Evolutionary conservation across 2,329 filamentous ascomycete species (phyloP), one percentile per base, ranked within the genome.

Genomic region (Penicillium sp.): DNA sequence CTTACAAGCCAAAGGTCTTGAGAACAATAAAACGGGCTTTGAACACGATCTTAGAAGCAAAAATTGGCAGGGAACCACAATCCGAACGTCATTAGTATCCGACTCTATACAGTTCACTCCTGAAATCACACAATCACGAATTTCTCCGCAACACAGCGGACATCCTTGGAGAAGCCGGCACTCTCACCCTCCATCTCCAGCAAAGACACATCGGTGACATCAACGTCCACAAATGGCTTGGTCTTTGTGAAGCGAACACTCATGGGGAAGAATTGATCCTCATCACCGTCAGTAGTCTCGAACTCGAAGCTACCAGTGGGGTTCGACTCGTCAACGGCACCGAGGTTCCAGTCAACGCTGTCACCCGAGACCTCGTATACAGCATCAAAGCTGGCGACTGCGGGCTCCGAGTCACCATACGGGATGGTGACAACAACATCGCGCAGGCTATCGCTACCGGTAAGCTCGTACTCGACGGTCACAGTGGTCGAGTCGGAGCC

Each of bases 251-350:
- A 99, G 52, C 87, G 84, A 57, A 97, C 87, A 51, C 85, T 88
- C 92, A 99, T 97, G 1, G 94, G 94, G 86, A 99, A 99, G 79
- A 97, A 97, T 67, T 97, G 92, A 54, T 90, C 88, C 71, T 97
- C 94, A 65, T 93, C 90, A 53, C 86, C 85, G 63, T 92, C 90
- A 11, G 90, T 86, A 1, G 92, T 91, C 75, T 97, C 94, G 64
- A 99, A 97, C 73, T 99, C 94, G 69, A 99, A 97, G 45, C 89
- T 88, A 18, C 94, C 94, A 40, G 81, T 92, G 18, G 87, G 78
- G 71, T 94, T 96, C 55, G 88, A 87, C 49, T 91, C 87, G 67
- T 92, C 89, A 40, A 97, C 87, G 4, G 85, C 84, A 58, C 94
- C 93, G 66, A 99, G 89, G 41, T 88, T 89, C 94, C 94, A 99